Conservation (phyloP, 176 grass and related monocot genomes). For the Alopecurus myosuroides region DNA sequence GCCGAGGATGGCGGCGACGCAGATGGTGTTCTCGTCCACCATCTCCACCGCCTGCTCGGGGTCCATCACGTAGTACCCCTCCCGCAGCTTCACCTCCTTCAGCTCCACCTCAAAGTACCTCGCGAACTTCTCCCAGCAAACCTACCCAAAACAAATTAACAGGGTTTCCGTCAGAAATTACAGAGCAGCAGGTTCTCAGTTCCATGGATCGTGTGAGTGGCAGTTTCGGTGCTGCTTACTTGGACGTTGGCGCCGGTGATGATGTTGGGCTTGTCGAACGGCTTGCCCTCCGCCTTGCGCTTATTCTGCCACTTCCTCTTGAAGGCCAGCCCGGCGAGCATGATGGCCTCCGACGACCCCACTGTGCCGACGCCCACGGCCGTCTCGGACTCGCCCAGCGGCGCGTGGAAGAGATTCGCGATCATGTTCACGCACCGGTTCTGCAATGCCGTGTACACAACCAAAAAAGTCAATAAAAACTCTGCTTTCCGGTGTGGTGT, state of each 20-base stretch:
- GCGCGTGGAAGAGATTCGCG: constrained; percentile 83
- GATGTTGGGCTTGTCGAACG: constrained; percentile 95
- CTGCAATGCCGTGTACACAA: constrained; percentile 21
- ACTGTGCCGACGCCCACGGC: constrained; percentile 93
- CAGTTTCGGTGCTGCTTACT: constrained; percentile 10
- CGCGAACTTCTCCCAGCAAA: constrained; percentile 99
- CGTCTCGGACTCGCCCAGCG: constrained; percentile 77
- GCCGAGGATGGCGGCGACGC: constrained; percentile 87
- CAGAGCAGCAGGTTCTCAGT: not conserved
- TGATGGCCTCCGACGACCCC: constrained; percentile 96
- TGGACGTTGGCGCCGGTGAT: constrained; percentile 98
- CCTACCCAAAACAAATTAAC: constrained; percentile 29
- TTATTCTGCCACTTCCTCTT: constrained; percentile 97
- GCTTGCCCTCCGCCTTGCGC: constrained; percentile 82
- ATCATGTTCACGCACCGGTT: constrained; percentile 99
- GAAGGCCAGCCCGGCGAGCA: constrained; percentile 95
- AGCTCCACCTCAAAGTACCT: constrained; percentile 97
- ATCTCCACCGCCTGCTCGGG: constrained; percentile 84
- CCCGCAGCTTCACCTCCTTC: constrained; percentile 86
- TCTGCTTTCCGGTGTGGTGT: not conserved
- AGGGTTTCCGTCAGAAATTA: not conserved
- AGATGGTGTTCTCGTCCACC: constrained; percentile 99
- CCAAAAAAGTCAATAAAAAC: not conserved
- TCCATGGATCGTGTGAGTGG: not conserved
- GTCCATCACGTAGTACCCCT: constrained; percentile 98